These are phyloP conservation scores for Xylogone sp. DNA, from an alignment of 2,329 filamentous ascomycete genomes.

Conservation along the genomic window DNA sequence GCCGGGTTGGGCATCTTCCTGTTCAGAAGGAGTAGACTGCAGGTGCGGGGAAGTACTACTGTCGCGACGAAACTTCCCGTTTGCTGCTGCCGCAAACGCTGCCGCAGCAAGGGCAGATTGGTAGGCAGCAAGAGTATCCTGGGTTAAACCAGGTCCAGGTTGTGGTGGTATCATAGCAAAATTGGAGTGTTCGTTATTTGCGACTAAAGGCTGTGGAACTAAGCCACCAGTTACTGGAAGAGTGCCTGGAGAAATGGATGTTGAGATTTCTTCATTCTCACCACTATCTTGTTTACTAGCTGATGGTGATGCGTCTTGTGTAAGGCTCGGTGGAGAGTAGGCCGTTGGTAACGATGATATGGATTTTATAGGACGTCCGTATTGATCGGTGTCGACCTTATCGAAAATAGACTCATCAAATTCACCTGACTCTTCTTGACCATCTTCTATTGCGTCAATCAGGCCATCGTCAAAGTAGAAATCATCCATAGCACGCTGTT, in stretches of 20 bases:
- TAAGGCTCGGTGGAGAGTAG: constrained; percentile 22
- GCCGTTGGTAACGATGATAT: constrained; percentile 23
- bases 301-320: constrained; percentile 12
- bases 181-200: not conserved
- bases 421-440: constrained; percentile 44
- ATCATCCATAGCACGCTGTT: constrained; percentile 36
- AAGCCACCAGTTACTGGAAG: constrained; percentile 6
- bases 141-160: constrained; percentile 35
- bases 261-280: constrained; percentile 1
- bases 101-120: constrained; percentile 83
- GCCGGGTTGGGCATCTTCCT: constrained; percentile 28
- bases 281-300: not conserved
- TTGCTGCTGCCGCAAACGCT: constrained; percentile 69
- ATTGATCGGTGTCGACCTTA: constrained; percentile 59
- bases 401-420: constrained; percentile 77
- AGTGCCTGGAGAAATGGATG: constrained; percentile 3
- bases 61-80: constrained; percentile 69
- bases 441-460: constrained; percentile 41
- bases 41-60: constrained; percentile 20
- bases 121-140: constrained; percentile 65
- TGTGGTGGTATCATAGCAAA: constrained; percentile 3
- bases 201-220: constrained; percentile 21
- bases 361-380: constrained; percentile 52
- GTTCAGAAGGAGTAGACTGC: constrained; percentile 14
- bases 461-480: constrained; percentile 67